phyloP scores from a whole-genome alignment of 352 stramenopile genomes.

The Phytopythium chamaehyphon region DNA sequence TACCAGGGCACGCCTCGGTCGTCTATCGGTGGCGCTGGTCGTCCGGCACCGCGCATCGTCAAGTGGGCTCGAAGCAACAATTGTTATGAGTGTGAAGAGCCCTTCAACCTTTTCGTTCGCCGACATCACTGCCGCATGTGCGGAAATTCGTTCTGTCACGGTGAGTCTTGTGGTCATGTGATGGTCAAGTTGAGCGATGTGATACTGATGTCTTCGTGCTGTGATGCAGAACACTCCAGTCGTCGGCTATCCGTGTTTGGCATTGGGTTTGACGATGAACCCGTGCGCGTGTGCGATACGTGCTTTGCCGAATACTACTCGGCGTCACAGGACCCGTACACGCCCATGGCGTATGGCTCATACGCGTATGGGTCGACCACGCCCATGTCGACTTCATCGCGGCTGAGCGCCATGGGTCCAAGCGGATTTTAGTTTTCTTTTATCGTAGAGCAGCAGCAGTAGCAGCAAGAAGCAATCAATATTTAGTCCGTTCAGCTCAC shows the following conservation, averaged over 20 bases:
- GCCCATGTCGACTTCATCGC: slow-evolving; percentile 24
- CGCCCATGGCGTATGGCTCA: slow-evolving; percentile 13
- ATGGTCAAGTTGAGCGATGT: background rate
- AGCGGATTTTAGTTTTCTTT: no score
- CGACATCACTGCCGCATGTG: slow-evolving; percentile 87
- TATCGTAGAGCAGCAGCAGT: no score
- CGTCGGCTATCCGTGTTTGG: slow-evolving; percentile 65
- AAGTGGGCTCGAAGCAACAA: slow-evolving; percentile 80
- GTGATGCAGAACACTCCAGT: slow-evolving; percentile 58
- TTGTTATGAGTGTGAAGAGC: slow-evolving; percentile 81
- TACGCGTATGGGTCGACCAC: slow-evolving; percentile 17
- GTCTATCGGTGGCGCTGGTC: slow-evolving; percentile 19
- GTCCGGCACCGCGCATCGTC: slow-evolving; percentile 52
- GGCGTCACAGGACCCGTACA: slow-evolving; percentile 22
- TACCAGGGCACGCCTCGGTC: slow-evolving; percentile 23
- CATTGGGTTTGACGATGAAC: slow-evolving; percentile 81
- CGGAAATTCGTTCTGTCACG: slow-evolving; percentile 84
- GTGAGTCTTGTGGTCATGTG: slow-evolving; percentile 11
- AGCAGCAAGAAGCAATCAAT: no score
- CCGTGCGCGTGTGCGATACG: slow-evolving; percentile 82
- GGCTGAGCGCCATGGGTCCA: slow-evolving; percentile 19
- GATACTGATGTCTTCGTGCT: background rate
- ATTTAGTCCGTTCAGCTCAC: no score
- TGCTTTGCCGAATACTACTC: slow-evolving; percentile 79
- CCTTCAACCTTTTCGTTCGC: slow-evolving; percentile 81